Conservation (phyloP, 73 alveolate genomes). For the Breviolum minutum region DNA sequence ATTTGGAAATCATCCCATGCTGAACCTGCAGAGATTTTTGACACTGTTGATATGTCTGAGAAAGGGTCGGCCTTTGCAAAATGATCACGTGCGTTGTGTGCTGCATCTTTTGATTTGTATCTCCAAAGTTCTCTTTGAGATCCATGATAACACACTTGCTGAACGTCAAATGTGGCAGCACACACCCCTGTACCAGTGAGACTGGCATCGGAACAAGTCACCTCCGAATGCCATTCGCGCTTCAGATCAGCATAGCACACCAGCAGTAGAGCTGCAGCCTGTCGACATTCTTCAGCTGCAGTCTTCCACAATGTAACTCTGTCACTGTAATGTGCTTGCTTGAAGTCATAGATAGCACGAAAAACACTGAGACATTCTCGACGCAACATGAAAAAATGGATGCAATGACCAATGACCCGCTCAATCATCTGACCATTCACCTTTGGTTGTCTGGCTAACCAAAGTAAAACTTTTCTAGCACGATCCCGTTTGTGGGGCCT, state of each 20-base stretch:
- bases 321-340: background rate
- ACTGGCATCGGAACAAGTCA: background rate
- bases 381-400: slow-evolving; percentile 38
- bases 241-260: background rate
- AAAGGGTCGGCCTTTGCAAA: background rate
- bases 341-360: slow-evolving; percentile 36
- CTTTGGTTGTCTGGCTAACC: background rate
- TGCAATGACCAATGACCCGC: slow-evolving; percentile 25
- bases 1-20: background rate
- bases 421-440: background rate
- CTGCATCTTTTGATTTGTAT: background rate
- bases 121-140: background rate
- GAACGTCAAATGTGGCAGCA: background rate
- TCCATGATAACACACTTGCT: background rate
- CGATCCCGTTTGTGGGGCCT: background rate
- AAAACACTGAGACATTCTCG: background rate
- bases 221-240: background rate
- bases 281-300: slow-evolving; percentile 24
- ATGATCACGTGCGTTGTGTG: background rate
- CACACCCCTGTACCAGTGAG: slow-evolving; percentile 20
- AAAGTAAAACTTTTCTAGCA: background rate
- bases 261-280: slow-evolving; percentile 24
- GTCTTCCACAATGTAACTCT: background rate
- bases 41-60: background rate
- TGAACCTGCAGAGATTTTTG: background rate